Base-by-base conservation (phyloP, 2,329 filamentous ascomycete species). In the Herpomyces periplanetae region DNA sequence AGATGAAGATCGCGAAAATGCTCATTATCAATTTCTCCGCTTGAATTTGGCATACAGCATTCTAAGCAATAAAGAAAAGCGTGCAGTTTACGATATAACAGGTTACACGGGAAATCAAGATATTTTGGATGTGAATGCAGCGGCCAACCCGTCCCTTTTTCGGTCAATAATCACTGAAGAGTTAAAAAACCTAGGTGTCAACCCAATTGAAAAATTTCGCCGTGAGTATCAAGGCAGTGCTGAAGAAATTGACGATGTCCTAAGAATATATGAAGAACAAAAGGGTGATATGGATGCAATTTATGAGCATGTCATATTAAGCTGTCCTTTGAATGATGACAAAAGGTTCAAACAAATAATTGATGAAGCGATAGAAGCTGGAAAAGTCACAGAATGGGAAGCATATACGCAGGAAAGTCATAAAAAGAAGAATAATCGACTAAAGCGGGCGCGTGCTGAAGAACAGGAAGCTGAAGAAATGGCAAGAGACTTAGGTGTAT, bases 41-140 rank as follows among this genome's bases (percentile, higher is more conserved):
- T 58, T 96, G 28, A 75, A 75, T 10, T 75, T 88, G 31, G 75
- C 80, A 20, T 87, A 91, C 34, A 75, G 71, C 13, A 54, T 96
- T 19, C 63, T 96, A 13, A 87, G 68, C 13, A 68, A 88, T 29
- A 48, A 62, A 10, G 47, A 49, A 9, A 57, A 80, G 20, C 64
- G 80, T 28, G 57, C 58, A 29, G 64, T 68, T 23, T 96, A 87
- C 43, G 75, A 96, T 34, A 47, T 51, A 20, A 91, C 75, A 0
- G 80, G 80, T 21, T 80, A 63, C 21, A 91, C 73, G 0, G n/a
- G n/a, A n/a, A 56, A 65, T 5, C 73, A 88, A 33, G 60, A 57
- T 5, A 17, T 17, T 12, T 52, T 85, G 10, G 50, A 48, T 20
- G 31, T 61, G 13, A 40, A 47, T 19, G 62, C 69, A 33, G 50